Evolutionary conservation across 2,329 filamentous ascomycete species (phyloP).

Genomic region (Dactylellina sp.): DNA sequence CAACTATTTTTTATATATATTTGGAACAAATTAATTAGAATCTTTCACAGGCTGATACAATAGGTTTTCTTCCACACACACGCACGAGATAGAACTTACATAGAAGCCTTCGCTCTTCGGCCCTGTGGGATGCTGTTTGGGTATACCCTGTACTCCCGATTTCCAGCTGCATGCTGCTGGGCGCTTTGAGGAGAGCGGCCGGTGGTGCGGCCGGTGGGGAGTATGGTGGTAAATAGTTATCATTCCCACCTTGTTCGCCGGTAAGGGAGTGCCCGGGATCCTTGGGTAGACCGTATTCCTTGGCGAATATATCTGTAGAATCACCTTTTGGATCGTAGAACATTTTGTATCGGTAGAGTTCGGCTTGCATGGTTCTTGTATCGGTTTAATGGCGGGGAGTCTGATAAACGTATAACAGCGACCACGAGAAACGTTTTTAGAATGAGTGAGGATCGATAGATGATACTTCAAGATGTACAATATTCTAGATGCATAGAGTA

Average conservation of each 20-base stretch:
- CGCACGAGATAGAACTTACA: constrained; percentile 23
- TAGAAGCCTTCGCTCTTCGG: constrained; percentile 13
- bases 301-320: constrained; percentile 38
- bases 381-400: too few relatives aligned
- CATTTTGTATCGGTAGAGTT: constrained; percentile 21
- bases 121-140: not conserved
- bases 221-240: constrained; percentile 13
- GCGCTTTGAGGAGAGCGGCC: not conserved
- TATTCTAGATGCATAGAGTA: not conserved
- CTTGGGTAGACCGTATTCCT: constrained; percentile 15
- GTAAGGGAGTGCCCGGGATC: not conserved
- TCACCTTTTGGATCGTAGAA: constrained; percentile 30
- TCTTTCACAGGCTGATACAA: too few relatives aligned
- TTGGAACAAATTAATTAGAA: too few relatives aligned
- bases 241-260: not conserved
- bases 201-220: not conserved
- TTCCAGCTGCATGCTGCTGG: constrained; percentile 8
- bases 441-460: too few relatives aligned
- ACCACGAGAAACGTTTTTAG: not conserved
- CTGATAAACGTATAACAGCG: not conserved
- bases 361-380: constrained; percentile 36
- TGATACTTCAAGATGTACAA: not conserved
- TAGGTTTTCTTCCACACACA: too few relatives aligned
- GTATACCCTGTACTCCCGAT: constrained; percentile 2
- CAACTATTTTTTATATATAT: constrained; percentile 24